These are phyloP conservation scores for Tulasnella sp. DNA, from an alignment of 768 basidiomycete genomes.

Conservation along the genomic window DNA sequence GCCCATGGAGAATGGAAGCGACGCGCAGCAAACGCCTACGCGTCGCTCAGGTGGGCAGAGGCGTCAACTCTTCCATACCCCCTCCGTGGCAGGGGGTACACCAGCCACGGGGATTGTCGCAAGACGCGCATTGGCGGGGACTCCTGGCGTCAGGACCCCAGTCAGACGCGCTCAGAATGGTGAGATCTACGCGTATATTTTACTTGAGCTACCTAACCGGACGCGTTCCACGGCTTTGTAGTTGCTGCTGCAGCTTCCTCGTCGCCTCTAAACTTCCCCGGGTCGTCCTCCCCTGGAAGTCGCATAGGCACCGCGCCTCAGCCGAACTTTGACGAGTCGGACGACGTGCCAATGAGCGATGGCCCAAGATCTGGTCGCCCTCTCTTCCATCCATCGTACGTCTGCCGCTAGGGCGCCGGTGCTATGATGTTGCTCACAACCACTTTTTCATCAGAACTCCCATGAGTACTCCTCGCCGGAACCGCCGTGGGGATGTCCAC, in stretches of 20 bases:
- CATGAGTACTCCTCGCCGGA: slow-evolving; percentile 59
- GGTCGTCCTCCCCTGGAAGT: slow-evolving; percentile 21
- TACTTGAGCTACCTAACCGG: neutral
- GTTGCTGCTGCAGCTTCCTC: slow-evolving; percentile 9
- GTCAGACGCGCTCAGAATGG: slow-evolving; percentile 17
- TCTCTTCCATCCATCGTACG: slow-evolving; percentile 25
- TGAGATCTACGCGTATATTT: neutral
- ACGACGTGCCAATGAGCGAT: slow-evolving; percentile 12
- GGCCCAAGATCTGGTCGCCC: slow-evolving; percentile 1
- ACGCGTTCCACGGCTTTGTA: neutral
- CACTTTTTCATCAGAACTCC: slow-evolving; percentile 30
- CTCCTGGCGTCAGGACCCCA: slow-evolving; percentile 9
- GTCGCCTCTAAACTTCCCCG: slow-evolving; percentile 24
- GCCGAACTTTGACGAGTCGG: slow-evolving; percentile 22
- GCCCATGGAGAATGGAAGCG: neutral
- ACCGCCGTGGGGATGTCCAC: slow-evolving; percentile 86
- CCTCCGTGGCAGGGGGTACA: slow-evolving; percentile 28
- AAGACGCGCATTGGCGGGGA: slow-evolving; percentile 26
- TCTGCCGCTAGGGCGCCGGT: neutral
- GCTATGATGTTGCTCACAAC: neutral
- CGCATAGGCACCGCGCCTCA: slow-evolving; percentile 4
- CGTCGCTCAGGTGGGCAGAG: slow-evolving; percentile 6
- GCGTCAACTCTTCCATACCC: slow-evolving; percentile 13
- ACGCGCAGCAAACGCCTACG: slow-evolving; percentile 24
- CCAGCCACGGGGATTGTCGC: slow-evolving; percentile 25